Evolutionary conservation across 2,329 filamentous ascomycete genomes (phyloP), one percentile per base, ranked within the genome.

Genomic region (Neofusicoccum kwambonambiense): DNA sequence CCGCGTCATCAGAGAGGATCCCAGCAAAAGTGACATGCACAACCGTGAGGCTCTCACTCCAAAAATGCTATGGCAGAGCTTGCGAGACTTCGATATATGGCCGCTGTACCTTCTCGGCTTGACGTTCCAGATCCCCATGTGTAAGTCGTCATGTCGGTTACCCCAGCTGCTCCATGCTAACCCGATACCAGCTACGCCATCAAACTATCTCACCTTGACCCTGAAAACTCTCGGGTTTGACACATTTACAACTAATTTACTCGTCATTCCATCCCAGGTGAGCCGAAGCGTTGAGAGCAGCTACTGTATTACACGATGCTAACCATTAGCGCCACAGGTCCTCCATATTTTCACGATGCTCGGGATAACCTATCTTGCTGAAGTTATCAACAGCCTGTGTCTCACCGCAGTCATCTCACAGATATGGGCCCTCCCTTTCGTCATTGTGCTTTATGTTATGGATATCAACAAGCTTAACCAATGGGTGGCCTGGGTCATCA

Each of bases 401-500:
- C 64, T 70, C 31, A 64, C 66, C 31, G 58, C 69, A 15, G 42
- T 70, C 15, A 56, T 65, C n/a, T 66, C 63, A 0, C 65, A 71
- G 44, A 56, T 72, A 6, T 71, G 70, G 71, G 66, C 52, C 3
- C 22, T 70, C 1, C 70, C 71, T 4, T 71, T 72, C 42, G 64
- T 71, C 7, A 57, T 69, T n/a, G 69, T 60, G 34, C 62, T 72
- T 4, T 52, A 57, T 15, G 52, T 69, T 1, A 39, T 76, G 11
- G 74, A 82, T 66, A 77, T 77, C 1, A 71, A 70, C 1, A 66
- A 69, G 1, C 74, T 75, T 5, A 80, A 75, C 66, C 76, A 76
- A 63, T 83, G 81, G 81, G 67, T 75, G 2, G 71, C 80, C 2
- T 83, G 76, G 67, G 68, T 76, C 3, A 69, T 83, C 57, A 81